Percentiles rank a stretch among this genome's conserved stretches.
Evolutionary conservation across 2,329 filamentous ascomycete genomes (phyloP).

Genomic region (Clarireedia homoeocarpa): DNA sequence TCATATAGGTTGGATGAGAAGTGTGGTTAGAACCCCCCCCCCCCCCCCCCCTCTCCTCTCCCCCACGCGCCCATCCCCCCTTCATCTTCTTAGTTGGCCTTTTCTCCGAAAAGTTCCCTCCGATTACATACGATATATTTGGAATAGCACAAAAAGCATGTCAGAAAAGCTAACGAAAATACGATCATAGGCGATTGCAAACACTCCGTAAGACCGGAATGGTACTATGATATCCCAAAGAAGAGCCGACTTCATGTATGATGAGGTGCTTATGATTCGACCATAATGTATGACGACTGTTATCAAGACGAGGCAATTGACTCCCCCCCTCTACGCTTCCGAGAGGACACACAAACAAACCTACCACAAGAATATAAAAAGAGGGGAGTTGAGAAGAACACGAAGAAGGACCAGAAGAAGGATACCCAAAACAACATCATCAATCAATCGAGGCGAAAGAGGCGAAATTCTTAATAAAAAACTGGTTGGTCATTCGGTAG

Average conservation of each 20-base stretch:
- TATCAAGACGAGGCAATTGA: too few species aligned
- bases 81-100: too few species aligned
- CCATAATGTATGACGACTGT: too few species aligned
- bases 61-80: neutral
- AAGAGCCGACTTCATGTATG: too few species aligned
- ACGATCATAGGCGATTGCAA: neutral
- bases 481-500: too few species aligned
- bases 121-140: too few species aligned
- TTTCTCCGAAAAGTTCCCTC: too few species aligned
- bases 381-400: neutral
- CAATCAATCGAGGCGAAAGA: neutral
- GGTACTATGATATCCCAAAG: constrained; percentile 4
- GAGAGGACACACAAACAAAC: too few species aligned
- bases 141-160: neutral
- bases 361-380: neutral
- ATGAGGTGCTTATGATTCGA: too few species aligned
- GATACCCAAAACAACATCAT: neutral
- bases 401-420: neutral
- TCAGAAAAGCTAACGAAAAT: neutral
- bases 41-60: neutral
- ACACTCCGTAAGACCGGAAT: constrained; percentile 3
- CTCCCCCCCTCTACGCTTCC: too few species aligned
- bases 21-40: constrained; percentile 19
- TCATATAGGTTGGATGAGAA: constrained; percentile 23
- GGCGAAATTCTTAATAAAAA: neutral